Conservation (phyloP, 106 monocot species). For the Amphibolis antarctica region DNA sequence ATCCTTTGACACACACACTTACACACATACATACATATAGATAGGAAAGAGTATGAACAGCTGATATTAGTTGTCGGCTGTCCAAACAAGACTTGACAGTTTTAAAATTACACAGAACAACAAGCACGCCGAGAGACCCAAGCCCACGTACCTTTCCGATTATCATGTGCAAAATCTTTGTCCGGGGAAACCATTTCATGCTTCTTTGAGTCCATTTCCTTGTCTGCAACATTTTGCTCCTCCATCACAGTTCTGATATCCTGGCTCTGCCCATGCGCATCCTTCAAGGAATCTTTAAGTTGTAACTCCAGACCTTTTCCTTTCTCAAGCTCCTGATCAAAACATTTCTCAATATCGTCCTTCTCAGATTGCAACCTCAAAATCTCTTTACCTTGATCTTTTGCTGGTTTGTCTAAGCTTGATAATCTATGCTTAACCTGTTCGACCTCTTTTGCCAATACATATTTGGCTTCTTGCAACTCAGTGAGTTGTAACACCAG, state of each 20-base stretch:
- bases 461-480: too few species aligned
- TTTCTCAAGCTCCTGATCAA: background rate
- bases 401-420: background rate
- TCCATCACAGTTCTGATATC: background rate
- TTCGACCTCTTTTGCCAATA: background rate
- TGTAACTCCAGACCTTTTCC: background rate
- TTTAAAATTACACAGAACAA: too few species aligned
- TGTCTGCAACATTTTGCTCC: too few species aligned
- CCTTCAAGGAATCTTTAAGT: background rate
- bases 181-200: background rate
- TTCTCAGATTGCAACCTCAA: conserved; percentile 9
- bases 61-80: too few species aligned
- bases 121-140: too few species aligned
- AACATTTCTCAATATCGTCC: background rate
- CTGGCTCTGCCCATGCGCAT: conserved; percentile 2
- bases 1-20: too few species aligned
- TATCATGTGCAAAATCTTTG: background rate
- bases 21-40: too few species aligned
- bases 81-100: too few species aligned
- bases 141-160: conserved; percentile 1
- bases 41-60: too few species aligned
- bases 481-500: too few species aligned
- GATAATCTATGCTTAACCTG: background rate
- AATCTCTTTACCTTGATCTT: background rate
- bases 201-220: background rate